These are phyloP conservation scores for Lichtheimia corymbifera DNA, from an alignment of 371 early-diverging fungal species.

Conservation along the genomic window DNA sequence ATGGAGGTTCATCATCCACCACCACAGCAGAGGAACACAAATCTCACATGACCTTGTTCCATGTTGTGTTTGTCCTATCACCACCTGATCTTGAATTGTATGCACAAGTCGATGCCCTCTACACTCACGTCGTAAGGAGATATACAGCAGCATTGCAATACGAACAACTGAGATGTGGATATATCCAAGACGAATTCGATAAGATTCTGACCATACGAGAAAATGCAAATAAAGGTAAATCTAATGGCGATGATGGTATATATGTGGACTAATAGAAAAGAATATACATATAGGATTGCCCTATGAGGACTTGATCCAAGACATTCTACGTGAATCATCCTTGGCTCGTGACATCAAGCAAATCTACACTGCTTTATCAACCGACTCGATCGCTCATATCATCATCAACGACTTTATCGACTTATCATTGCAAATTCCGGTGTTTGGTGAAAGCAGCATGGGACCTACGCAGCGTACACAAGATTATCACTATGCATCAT, in stretches of 20 bases:
- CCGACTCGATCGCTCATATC: constrained; percentile 62
- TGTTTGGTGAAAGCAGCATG: constrained; percentile 17
- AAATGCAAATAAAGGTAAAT: constrained; percentile 53
- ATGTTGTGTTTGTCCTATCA: constrained; percentile 76
- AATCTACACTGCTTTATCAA: constrained; percentile 60
- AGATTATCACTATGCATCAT: constrained; percentile 25
- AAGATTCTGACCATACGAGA: constrained; percentile 68
- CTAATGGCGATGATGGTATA: not conserved
- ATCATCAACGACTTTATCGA: constrained; percentile 80
- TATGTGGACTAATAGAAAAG: constrained; percentile 10
- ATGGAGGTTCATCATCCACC: constrained; percentile 10
- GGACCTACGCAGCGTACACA: constrained; percentile 15
- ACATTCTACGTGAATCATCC: constrained; percentile 46
- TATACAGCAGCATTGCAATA: constrained; percentile 78
- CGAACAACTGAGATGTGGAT: constrained; percentile 81
- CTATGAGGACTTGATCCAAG: constrained; percentile 38
- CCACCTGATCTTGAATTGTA: constrained; percentile 61
- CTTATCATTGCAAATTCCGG: constrained; percentile 72
- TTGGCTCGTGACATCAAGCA: constrained; percentile 63
- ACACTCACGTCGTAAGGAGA: constrained; percentile 72
- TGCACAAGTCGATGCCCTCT: constrained; percentile 65
- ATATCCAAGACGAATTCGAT: constrained; percentile 76
- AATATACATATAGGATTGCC: constrained; percentile 42
- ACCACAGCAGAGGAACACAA: not conserved
- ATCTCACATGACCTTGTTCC: constrained; percentile 74